Evolutionary conservation across 768 basidiomycete genomes (phyloP), one percentile per base, ranked within the genome.

Genomic region (Pleurotus pulmonarius): DNA sequence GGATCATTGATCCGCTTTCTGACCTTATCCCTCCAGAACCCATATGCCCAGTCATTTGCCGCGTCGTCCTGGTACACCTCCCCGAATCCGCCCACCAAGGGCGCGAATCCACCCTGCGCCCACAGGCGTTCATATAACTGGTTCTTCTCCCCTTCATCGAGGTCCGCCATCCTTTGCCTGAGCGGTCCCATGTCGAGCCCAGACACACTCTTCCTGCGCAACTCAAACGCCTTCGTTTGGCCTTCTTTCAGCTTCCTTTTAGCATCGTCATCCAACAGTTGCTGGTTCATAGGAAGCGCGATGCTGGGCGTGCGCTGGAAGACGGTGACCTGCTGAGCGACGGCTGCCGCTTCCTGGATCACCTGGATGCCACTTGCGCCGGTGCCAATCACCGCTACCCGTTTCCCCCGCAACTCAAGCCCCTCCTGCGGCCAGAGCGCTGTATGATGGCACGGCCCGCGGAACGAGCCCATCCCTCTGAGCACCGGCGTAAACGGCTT

Each of bases 211-310:
- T 24, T 11, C 37, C 51, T 39, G 6, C 65, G 62, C 5, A 57
- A 56, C 11, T 63, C 60, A n/a, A 66, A 48, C 8, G 54, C 49
- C 1, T 66, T 63, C 9, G 38, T 7, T 24, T 52, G 51, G 15
- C 24, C 1, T 4, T 39, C 51, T 37, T 41, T 52, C 61, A 63
- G 61, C 44, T 46, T 51, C 5, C 56, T 55, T 37, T 64, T 59
- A 37, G 43, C 53, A 15, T 46, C 57, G 74, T 73, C 9, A 75
- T 78, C 1, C 88, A 94, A 49, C 90, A 86, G 58, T 73, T 70
- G 9, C 68, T 92, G 18, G 71, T 76, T 8, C 86, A 79, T 64
- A 86, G 82, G 0, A 61, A 71, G 26, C 73, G 79, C 55, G 49
- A 76, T 3, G 77, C 83, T 53, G 83, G 82, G 29, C 72, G 68